A percentile compares a stretch with the other conserved stretches of the same genome.
These are phyloP conservation scores for Fremontodendron californicum DNA, from an alignment of 345 rosid genomes.

Conservation along the genomic window DNA sequence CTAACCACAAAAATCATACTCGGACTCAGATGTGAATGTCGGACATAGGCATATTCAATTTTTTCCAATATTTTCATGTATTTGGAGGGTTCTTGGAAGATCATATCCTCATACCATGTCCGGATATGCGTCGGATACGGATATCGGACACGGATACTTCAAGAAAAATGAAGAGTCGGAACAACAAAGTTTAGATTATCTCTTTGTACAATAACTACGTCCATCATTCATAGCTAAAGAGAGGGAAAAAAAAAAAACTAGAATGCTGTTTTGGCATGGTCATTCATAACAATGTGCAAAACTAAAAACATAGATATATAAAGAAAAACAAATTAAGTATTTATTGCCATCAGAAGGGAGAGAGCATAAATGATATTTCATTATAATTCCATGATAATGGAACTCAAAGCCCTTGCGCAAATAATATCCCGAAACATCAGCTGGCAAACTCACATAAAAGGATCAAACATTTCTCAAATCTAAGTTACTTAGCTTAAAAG, in stretches of 20 bases:
- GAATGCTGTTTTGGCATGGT: not conserved
- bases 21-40: no score
- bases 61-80: no score
- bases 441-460: constrained; percentile 2
- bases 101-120: no score
- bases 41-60: no score
- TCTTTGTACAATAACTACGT: not conserved
- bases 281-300: not conserved
- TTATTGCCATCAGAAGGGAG: constrained; percentile 18
- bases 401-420: constrained; percentile 30
- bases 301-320: not conserved
- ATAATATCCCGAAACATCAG: constrained; percentile 24
- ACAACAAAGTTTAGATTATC: not conserved
- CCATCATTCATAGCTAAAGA: not conserved
- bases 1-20: not conserved
- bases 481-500: not conserved
- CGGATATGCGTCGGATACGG: no score
- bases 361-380: not conserved
- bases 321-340: not conserved
- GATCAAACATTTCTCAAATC: not conserved
- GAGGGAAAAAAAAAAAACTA: not conserved
- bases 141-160: no score
- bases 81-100: no score
- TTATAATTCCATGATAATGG: constrained; percentile 19
- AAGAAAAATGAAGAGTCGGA: no score